phyloP scores from a whole-genome alignment of 2,329 filamentous ascomycete species.

The Pseudogymnoascus pannorum region DNA sequence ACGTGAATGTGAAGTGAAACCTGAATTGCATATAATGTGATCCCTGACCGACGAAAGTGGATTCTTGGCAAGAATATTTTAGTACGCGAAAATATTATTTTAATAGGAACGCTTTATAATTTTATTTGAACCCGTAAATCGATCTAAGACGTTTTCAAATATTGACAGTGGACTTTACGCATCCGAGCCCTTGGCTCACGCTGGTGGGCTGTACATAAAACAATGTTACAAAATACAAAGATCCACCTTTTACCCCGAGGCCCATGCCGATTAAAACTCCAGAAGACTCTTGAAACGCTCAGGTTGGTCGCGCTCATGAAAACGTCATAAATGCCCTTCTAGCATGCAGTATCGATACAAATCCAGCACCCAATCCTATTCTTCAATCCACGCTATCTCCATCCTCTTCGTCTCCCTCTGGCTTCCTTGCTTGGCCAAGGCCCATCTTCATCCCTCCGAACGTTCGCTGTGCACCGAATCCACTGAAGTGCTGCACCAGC shows the following conservation, averaged over 20 bases:
- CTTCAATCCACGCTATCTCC: conserved; percentile 8
- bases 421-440: neutral
- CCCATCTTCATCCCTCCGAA: conserved; percentile 8
- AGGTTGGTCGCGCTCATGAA: neutral
- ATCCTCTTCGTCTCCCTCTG: neutral
- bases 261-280: neutral
- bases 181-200: neutral
- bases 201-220: neutral
- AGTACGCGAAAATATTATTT: neutral
- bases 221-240: neutral
- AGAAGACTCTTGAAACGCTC: conserved; percentile 4
- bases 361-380: neutral
- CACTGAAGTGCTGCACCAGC: conserved; percentile 2
- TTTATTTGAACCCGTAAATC: neutral
- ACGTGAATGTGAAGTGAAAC: neutral
- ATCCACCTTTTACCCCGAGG: neutral
- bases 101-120: too few relatives aligned
- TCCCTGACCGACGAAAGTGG: neutral
- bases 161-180: neutral
- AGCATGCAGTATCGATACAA: conserved; percentile 3
- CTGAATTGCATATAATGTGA: neutral
- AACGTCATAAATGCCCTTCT: conserved; percentile 2
- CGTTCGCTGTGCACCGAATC: conserved; percentile 5
- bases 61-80: neutral
- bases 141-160: too few relatives aligned